Evolutionary conservation across 306 rosid genomes (phyloP).

Genomic region (Cicer arietinum): DNA sequence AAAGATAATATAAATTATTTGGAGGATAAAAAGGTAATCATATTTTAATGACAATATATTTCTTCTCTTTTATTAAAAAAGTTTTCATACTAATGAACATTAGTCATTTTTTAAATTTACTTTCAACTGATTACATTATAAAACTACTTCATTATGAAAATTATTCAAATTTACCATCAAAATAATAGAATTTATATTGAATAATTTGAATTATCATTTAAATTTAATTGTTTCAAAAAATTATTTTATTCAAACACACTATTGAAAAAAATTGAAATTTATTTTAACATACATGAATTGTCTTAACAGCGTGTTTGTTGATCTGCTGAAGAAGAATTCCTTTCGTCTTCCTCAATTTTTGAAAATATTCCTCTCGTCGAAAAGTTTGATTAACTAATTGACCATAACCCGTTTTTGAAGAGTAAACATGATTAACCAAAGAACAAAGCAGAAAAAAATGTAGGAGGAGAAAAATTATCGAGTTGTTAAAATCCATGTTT

Average conservation of each 20-base stretch:
- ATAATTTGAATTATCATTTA: too few relatives aligned
- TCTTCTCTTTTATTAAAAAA: too few relatives aligned
- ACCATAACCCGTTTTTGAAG: slow-evolving; percentile 34
- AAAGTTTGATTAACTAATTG: slow-evolving; percentile 60
- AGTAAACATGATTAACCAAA: slow-evolving; percentile 53
- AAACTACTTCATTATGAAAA: too few relatives aligned
- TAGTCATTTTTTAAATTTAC: too few relatives aligned
- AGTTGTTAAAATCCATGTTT: slow-evolving; percentile 64
- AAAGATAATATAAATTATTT: too few relatives aligned
- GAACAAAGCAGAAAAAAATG: slow-evolving; percentile 63
- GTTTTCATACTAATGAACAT: too few relatives aligned
- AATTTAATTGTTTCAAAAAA: not conserved
- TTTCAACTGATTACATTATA: too few relatives aligned
- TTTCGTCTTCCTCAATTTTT: slow-evolving; percentile 50
- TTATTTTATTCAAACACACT: too few relatives aligned
- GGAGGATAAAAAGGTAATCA: too few relatives aligned
- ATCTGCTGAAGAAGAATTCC: slow-evolving; percentile 61
- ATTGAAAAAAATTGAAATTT: not conserved
- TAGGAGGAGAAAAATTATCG: slow-evolving; percentile 54
- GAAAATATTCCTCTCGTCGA: slow-evolving; percentile 57
- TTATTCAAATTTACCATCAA: too few relatives aligned
- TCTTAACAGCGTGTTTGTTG: slow-evolving; percentile 81
- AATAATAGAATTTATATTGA: too few relatives aligned
- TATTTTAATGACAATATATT: too few relatives aligned
- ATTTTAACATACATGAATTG: slow-evolving; percentile 64